phyloP scores from a whole-genome alignment of 495 filamentous ascomycete species.

The Neurospora sp. region DNA sequence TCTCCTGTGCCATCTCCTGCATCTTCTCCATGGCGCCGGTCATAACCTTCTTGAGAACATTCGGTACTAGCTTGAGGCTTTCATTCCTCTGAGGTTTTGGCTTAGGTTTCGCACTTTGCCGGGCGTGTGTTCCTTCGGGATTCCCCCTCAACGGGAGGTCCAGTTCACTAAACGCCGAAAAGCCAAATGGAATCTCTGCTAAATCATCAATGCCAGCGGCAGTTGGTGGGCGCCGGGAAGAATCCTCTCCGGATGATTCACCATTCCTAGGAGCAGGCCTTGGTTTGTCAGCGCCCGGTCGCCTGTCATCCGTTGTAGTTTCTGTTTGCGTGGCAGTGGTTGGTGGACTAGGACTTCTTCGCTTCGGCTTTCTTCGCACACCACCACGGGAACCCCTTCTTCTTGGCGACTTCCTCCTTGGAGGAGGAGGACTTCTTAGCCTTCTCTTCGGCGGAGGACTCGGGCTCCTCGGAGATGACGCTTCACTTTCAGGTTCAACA shows the following conservation, averaged over 20 bases:
- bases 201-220: slow-evolving; percentile 35
- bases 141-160: slow-evolving; percentile 29
- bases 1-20: slow-evolving; percentile 40
- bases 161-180: slow-evolving; percentile 48
- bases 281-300: not conserved
- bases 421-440: not conserved
- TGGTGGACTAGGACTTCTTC: not conserved
- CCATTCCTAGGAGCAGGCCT: not conserved
- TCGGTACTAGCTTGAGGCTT: slow-evolving; percentile 42
- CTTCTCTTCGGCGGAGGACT: not conserved
- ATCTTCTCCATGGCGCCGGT: slow-evolving; percentile 45
- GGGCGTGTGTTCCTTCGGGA: slow-evolving; percentile 26
- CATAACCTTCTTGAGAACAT: slow-evolving; percentile 46
- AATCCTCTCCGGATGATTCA: slow-evolving; percentile 17
- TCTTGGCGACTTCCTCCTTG: slow-evolving; percentile 17
- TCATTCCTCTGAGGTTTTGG: slow-evolving; percentile 32
- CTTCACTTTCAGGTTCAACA: slow-evolving; percentile 23
- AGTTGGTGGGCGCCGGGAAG: slow-evolving; percentile 27
- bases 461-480: slow-evolving; percentile 3
- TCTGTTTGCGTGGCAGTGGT: slow-evolving; percentile 13
- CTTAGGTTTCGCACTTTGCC: slow-evolving; percentile 24
- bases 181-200: slow-evolving; percentile 45
- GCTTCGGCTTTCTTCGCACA: slow-evolving; percentile 10
- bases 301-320: slow-evolving; percentile 12
- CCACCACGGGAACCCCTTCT: slow-evolving; percentile 8